Conservation (phyloP, 768 basidiomycete species). For the Xerocomellus amylosporus region DNA sequence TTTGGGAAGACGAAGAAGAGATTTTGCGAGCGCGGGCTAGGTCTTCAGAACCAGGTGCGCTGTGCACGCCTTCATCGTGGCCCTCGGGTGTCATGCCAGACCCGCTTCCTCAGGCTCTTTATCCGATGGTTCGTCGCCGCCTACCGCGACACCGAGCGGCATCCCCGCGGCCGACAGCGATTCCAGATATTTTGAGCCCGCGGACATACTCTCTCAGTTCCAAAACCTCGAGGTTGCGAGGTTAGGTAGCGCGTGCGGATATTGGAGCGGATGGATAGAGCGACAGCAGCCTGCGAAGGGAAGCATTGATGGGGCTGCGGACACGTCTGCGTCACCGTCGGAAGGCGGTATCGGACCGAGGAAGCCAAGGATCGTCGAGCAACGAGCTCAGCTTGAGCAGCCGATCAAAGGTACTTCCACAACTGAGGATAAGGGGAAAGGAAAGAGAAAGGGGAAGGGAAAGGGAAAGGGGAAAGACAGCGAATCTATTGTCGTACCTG, state of each 20-base stretch:
- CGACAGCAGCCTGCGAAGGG: neutral
- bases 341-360: neutral
- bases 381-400: constrained; percentile 12
- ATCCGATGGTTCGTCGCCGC: neutral
- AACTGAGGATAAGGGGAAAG: constrained; percentile 17
- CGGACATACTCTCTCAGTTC: constrained; percentile 29
- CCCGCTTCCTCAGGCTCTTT: neutral
- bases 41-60: constrained; percentile 4
- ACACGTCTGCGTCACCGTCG: neutral
- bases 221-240: constrained; percentile 36
- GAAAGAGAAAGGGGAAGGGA: no score
- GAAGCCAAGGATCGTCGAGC: constrained; percentile 15
- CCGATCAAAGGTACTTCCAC: neutral
- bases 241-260: constrained; percentile 42
- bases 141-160: neutral
- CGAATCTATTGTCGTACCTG: neutral
- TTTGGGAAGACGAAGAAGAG: constrained; percentile 30
- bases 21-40: neutral
- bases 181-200: constrained; percentile 4
- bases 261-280: constrained; percentile 34
- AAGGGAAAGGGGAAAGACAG: constrained; percentile 8
- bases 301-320: neutral
- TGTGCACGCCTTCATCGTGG: neutral
- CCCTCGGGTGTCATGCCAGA: neutral
- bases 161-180: neutral